phyloP scores from a whole-genome alignment of 345 rosid genomes.

The Pseudoturritis turrita region DNA sequence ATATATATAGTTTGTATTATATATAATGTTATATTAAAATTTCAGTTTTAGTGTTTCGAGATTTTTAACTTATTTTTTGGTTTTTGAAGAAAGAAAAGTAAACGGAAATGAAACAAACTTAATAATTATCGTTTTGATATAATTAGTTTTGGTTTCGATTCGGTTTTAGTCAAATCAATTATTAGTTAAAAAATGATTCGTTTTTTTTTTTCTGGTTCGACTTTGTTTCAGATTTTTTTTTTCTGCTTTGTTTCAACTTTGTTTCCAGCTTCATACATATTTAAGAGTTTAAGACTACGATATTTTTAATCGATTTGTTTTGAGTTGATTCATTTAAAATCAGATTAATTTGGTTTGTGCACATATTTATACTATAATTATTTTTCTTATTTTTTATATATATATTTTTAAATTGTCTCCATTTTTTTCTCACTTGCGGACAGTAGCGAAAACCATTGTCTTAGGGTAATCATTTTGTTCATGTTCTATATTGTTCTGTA shows the following conservation, averaged over 20 bases:
- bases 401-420: not conserved
- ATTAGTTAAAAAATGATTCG: not conserved
- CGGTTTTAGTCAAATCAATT: not conserved
- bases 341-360: not conserved
- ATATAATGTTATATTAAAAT: not conserved
- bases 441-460: not conserved
- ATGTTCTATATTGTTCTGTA: constrained; percentile 5
- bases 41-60: not conserved
- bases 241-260: not conserved
- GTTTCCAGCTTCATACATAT: not conserved
- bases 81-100: not conserved
- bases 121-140: not conserved
- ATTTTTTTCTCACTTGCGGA: not conserved
- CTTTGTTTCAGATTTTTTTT: not conserved
- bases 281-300: not conserved
- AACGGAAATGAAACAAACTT: not conserved
- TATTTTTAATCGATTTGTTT: not conserved
- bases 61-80: not conserved
- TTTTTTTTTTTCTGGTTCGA: not conserved
- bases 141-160: not conserved
- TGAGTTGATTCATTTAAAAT: not conserved
- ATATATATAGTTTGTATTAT: not conserved
- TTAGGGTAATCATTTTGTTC: not conserved
- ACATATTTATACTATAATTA: too few relatives aligned
- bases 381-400: not conserved